Conservation (phyloP, 345 rosid species). For the Limnanthes douglasii region DNA sequence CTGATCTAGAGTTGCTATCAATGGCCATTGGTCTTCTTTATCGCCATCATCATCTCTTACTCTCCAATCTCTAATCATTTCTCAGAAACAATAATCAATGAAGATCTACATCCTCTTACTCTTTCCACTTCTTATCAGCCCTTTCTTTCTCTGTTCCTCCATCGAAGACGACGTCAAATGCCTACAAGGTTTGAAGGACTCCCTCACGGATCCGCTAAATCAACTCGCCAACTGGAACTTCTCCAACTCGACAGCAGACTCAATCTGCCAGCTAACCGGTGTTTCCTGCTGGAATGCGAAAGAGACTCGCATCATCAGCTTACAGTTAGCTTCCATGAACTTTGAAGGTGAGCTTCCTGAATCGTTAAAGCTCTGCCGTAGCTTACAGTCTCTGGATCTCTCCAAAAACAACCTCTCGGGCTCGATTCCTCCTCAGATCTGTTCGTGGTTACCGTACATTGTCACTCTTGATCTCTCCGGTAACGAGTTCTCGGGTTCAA, state of each 20-base stretch:
- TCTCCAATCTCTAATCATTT: too few relatives aligned
- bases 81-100: conserved; percentile 10
- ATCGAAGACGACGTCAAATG: conserved; percentile 42
- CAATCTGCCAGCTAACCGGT: conserved; percentile 55
- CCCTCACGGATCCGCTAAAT: conserved; percentile 23
- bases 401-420: conserved; percentile 38
- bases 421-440: conserved; percentile 37
- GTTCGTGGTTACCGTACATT: conserved; percentile 42
- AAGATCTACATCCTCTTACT: conserved; percentile 10
- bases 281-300: conserved; percentile 80
- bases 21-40: too few relatives aligned
- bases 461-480: conserved; percentile 43
- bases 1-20: too few relatives aligned
- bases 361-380: conserved; percentile 36
- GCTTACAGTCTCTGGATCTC: conserved; percentile 36
- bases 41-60: too few relatives aligned
- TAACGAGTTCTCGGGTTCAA: conserved; percentile 30
- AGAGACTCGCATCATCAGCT: conserved; percentile 43
- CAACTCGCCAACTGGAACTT: conserved; percentile 26
- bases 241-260: conserved; percentile 29
- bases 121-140: conserved; percentile 1
- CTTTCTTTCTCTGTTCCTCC: conserved; percentile 3
- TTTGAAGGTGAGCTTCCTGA: conserved; percentile 53
- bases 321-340: conserved; percentile 42
- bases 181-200: conserved; percentile 32